Conservation (phyloP, 352 stramenopile genomes). For the Globisporangium cederbergense region DNA sequence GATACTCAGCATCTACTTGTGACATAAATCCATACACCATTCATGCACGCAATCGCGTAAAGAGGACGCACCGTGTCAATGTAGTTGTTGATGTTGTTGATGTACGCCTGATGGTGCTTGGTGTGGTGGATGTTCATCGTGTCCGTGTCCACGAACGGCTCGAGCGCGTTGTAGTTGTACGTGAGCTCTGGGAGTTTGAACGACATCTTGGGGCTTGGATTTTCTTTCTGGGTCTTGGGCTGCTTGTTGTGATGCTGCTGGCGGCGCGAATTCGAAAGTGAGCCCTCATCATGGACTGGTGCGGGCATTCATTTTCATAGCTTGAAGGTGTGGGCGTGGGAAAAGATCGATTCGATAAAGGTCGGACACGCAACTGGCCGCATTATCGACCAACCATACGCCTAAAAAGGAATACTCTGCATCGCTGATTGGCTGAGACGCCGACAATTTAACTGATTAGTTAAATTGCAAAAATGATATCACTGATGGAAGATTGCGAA, state of each 20-base stretch:
- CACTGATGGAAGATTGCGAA: not conserved
- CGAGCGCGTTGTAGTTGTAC: conserved; percentile 87
- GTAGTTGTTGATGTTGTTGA: conserved; percentile 91
- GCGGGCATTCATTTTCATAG: not conserved
- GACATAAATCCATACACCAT: not conserved
- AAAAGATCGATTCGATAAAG: not conserved
- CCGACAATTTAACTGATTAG: not conserved
- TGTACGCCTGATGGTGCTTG: conserved; percentile 89
- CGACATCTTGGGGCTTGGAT: conserved; percentile 38
- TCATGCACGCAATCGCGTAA: not conserved
- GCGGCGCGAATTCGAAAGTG: conserved; percentile 40
- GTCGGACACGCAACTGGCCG: conserved; percentile 6
- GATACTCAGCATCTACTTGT: not conserved
- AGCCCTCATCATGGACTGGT: not conserved
- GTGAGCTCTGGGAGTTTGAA: conserved; percentile 78
- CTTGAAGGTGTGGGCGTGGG: conserved; percentile 7
- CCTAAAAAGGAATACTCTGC: not conserved
- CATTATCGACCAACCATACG: conserved; percentile 1
- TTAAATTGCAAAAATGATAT: not conserved
- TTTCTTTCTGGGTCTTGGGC: conserved; percentile 10
- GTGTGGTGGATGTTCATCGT: conserved; percentile 93
- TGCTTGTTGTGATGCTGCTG: conserved; percentile 17
- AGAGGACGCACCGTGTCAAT: conserved; percentile 51
- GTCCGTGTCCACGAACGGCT: conserved; percentile 85
- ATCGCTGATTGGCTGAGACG: conserved; percentile 8